phyloP scores from a whole-genome alignment of 2,329 filamentous ascomycete genomes.

The Parascedosporium putredinis region DNA sequence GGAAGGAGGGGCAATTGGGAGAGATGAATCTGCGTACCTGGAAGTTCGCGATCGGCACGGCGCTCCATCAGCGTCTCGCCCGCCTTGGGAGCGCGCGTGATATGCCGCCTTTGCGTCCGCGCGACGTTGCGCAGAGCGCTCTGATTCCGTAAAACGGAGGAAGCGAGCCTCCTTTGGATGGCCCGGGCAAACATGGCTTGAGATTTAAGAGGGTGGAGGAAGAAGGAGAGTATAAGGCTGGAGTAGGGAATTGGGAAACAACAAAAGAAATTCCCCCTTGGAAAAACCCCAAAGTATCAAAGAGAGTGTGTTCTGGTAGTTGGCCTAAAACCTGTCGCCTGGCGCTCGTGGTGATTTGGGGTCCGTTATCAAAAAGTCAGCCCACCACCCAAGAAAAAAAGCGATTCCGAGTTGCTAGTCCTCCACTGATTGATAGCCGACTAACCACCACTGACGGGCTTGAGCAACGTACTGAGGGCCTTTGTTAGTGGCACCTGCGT shows the following conservation, averaged over 20 bases:
- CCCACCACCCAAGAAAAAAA: neutral
- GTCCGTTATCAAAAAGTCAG: neutral
- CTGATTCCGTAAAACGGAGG: slow-evolving; percentile 5
- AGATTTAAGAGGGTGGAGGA: neutral
- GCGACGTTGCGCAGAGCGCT: slow-evolving; percentile 8
- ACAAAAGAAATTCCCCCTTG: neutral
- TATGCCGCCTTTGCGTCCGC: slow-evolving; percentile 30
- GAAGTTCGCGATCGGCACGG: slow-evolving; percentile 54
- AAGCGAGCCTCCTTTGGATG: slow-evolving; percentile 5
- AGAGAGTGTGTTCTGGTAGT: no score
- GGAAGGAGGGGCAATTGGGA: neutral
- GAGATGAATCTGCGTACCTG: slow-evolving; percentile 32
- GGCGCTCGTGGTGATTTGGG: no score
- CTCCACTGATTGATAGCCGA: no score
- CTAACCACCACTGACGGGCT: no score
- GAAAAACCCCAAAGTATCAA: no score
- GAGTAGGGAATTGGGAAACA: neutral
- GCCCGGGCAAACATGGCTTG: slow-evolving; percentile 9
- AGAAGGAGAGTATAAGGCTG: neutral
- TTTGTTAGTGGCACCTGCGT: no score
- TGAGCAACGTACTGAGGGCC: no score
- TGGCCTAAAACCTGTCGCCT: no score
- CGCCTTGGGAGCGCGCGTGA: slow-evolving; percentile 44
- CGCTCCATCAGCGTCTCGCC: slow-evolving; percentile 56
- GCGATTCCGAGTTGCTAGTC: neutral